A percentile compares a stretch with the other conserved stretches of the same genome.
Evolutionary conservation across 2,329 filamentous ascomycete genomes (phyloP).

Genomic region (Pseudogymnoascus sp.): DNA sequence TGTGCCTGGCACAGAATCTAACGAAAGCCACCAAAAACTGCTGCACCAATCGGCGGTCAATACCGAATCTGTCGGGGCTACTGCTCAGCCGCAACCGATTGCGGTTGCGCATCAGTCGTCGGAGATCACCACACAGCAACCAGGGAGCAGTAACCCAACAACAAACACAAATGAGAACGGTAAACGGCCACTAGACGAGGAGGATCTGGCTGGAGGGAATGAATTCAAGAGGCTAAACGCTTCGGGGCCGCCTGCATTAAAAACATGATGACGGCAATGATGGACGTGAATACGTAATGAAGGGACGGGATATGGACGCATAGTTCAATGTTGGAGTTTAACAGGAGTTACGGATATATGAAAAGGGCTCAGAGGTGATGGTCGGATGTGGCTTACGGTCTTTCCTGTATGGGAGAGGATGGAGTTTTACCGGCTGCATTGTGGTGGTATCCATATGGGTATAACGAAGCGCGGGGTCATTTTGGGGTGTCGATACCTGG

Average conservation of each 20-base stretch:
- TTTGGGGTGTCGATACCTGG: background rate
- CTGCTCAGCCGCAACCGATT: background rate
- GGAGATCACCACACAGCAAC: background rate
- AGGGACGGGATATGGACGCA: slow-evolving; percentile 1
- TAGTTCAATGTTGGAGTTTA: background rate
- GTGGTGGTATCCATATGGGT: background rate
- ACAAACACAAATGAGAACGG: slow-evolving; percentile 13
- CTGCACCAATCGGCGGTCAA: background rate
- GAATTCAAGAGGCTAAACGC: slow-evolving; percentile 19
- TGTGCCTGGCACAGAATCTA: background rate
- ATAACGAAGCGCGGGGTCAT: background rate
- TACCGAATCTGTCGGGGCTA: background rate
- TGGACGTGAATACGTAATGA: slow-evolving; percentile 3
- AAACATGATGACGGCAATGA: slow-evolving; percentile 15
- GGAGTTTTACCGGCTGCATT: slow-evolving; percentile 5
- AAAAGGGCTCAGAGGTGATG: background rate
- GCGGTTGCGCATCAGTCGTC: background rate
- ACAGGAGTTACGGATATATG: slow-evolving; percentile 5
- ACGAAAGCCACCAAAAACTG: background rate
- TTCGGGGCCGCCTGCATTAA: slow-evolving; percentile 18
- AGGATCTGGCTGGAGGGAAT: slow-evolving; percentile 12
- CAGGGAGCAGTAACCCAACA: background rate
- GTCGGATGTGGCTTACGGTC: background rate
- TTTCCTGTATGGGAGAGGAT: background rate
- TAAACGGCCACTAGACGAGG: slow-evolving; percentile 22